Conservation (phyloP, 305 asterid species). For the Fraxinus velutina region DNA sequence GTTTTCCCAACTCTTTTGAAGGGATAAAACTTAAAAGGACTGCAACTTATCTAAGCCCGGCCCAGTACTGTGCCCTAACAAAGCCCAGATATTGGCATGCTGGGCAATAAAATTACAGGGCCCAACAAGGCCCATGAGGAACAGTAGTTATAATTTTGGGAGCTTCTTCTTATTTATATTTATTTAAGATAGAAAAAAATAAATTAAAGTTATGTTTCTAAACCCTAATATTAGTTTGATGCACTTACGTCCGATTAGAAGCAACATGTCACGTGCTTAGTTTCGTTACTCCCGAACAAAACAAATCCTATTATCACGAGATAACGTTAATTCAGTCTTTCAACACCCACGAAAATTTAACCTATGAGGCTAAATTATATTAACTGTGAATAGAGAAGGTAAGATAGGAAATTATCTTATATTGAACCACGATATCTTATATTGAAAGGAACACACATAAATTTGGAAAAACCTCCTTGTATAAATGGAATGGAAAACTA, state of each 20-base stretch:
- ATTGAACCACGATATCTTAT: too few relatives aligned
- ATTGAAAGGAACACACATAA: background rate
- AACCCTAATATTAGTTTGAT: background rate
- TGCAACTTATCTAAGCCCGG: background rate
- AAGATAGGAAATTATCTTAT: background rate
- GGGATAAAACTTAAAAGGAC: too few relatives aligned
- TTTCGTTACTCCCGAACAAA: too few relatives aligned
- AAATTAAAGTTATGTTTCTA: background rate
- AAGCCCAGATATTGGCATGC: background rate
- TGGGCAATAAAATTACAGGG: background rate
- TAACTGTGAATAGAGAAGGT: background rate
- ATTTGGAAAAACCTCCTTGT: background rate
- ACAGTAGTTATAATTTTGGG: too few relatives aligned
- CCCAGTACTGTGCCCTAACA: background rate
- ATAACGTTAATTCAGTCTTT: background rate
- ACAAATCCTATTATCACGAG: background rate
- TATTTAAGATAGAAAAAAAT: background rate
- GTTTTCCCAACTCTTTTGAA: background rate
- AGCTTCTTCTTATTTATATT: background rate
- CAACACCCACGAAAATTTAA: too few relatives aligned
- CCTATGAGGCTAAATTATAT: too few relatives aligned
- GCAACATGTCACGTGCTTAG: background rate
- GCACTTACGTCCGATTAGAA: background rate
- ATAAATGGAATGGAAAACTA: background rate
- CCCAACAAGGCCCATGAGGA: too few relatives aligned